Conservation (phyloP, 768 basidiomycete genomes). For the Nevesoporus exiguus region DNA sequence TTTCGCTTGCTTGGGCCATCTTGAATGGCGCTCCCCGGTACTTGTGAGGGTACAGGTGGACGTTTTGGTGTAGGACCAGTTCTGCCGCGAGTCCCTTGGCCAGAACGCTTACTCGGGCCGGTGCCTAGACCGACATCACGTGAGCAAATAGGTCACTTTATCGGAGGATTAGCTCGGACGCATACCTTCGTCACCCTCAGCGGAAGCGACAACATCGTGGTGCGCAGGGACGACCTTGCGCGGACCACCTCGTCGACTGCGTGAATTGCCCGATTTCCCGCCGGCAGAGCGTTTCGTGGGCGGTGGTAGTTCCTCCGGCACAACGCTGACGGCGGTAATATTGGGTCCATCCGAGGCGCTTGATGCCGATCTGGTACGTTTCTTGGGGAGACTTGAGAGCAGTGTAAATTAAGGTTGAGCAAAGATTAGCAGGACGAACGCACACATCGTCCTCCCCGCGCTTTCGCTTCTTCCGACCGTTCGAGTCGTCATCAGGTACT, state of each 20-base stretch:
- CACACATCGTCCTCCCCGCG: conserved; percentile 70
- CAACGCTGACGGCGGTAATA: conserved; percentile 36
- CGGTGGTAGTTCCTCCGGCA: conserved; percentile 39
- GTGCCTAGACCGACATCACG: conserved; percentile 38
- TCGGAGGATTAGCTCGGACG: conserved; percentile 16
- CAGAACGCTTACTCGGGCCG: conserved; percentile 34
- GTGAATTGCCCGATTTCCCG: conserved; percentile 26
- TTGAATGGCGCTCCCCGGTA: conserved; percentile 32
- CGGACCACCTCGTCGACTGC: conserved; percentile 32
- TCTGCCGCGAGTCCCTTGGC: conserved; percentile 41
- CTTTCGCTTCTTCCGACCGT: conserved; percentile 67
- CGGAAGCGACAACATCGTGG: conserved; percentile 23
- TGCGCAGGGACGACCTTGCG: conserved; percentile 23
- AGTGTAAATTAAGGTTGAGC: conserved; percentile 10
- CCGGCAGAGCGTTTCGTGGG: conserved; percentile 31
- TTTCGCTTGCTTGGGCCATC: conserved; percentile 52
- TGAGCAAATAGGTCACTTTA: conserved; percentile 27
- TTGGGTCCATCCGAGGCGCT: conserved; percentile 58
- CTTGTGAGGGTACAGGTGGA: conserved; percentile 30
- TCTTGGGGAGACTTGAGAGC: conserved; percentile 47
- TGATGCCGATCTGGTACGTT: conserved; percentile 76
- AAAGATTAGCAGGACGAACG: conserved; percentile 26
- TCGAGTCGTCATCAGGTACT: conserved; percentile 48
- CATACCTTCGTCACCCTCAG: conserved; percentile 67
- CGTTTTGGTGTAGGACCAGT: conserved; percentile 30